Evolutionary conservation across 441 rosid genomes (phyloP), one percentile per base, ranked within the genome.

Genomic region (Brassica hybrid): DNA sequence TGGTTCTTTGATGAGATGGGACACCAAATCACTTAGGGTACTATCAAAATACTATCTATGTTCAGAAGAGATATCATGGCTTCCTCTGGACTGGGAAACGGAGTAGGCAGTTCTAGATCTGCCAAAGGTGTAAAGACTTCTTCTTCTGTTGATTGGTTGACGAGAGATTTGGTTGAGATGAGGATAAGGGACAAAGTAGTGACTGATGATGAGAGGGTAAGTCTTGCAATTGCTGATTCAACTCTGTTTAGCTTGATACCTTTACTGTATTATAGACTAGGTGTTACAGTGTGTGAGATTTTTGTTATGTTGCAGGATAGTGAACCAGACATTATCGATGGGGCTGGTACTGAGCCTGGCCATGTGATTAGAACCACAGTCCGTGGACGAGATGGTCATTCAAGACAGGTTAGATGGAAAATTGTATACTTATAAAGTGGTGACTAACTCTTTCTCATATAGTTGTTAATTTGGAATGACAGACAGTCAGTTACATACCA

Each of bases 341-440:
- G n/a, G n/a, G n/a, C n/a, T n/a, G 97, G 97, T 62, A 84, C 99
- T 57, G 99, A 93, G 84, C 82, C 97, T 12, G 99, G 97, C 27
- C 98, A 89, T 78, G 90, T 93, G 65, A 93, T 93, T 30, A 86
- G 93, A 88, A 93, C 97, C 16, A 86, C 94, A 10, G 58, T 91
- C 80, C 92, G 94, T 64, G 94, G 97, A 69, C 91, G 93, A 76
- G 91, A 90, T 85, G 98, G 98, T 69, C 95, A 90, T 83, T 86
- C 94, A 54, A 87, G 91, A 86, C 96, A 93, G 97, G 99, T 95
- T n/a, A n/a, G n/a, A 13, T 41, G 54, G 67, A 41, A 43, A 64
- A 65, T 7, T 52, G 19, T 14, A 3, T 68, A 16, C 66, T n/a
- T n/a, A 8, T 81, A 6, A 4, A 48, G 4, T 52, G 17, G 5